Evolutionary conservation across 805 yeast species (phyloP), one percentile per base, ranked within the genome.

Genomic region (Pichia manshurica): DNA sequence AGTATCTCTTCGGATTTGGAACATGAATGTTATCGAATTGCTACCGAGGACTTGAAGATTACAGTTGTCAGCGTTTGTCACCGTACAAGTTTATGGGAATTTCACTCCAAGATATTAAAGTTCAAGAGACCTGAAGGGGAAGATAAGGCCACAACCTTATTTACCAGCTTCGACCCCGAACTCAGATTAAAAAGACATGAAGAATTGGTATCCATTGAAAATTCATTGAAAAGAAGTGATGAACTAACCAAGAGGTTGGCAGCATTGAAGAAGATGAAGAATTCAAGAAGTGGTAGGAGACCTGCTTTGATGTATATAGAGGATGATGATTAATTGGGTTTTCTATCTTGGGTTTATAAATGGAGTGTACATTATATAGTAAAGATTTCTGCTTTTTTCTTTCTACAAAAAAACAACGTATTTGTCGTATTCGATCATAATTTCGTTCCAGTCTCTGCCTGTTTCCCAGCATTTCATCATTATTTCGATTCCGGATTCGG

Each of bases 1-100:
- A 91, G 96, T 1, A 95, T 90, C 2, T 82, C 96, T 0, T 87
- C 93, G 10, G 86, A 84, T 51, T 83, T 89, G 79, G 98, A 90
- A 62, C 87, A 84, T 52, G 80, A 82, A 57, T 89, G 91, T 87
- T 90, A 90, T 60, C 66, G 79, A 44, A 84, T 84, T 58, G 96
- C 96, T 0, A 67, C 58, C 8, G 86, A 84, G 61, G 70, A 74
- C 16, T 71, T 86, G 52, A 87, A 87, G 0, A 88, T 89, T 48
- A 85, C 96, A 0, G 75, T 90, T 17, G 69, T 90, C 34, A 87
- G 96, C 0, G 97, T 90, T 9, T 93, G 96, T 42, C 98, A 90
- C 65, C 74, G 97, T 54, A 84, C 96, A 3, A 87, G 95, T 5
- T 69, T 90, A 53, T 90, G 96, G 96, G 86, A 86, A 63, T 90